Percentiles rank a stretch among this genome's conserved stretches.
These are phyloP conservation scores for Aspergillus fumigatus DNA, from an alignment of 2,329 filamentous ascomycete species.

Conservation along the genomic window DNA sequence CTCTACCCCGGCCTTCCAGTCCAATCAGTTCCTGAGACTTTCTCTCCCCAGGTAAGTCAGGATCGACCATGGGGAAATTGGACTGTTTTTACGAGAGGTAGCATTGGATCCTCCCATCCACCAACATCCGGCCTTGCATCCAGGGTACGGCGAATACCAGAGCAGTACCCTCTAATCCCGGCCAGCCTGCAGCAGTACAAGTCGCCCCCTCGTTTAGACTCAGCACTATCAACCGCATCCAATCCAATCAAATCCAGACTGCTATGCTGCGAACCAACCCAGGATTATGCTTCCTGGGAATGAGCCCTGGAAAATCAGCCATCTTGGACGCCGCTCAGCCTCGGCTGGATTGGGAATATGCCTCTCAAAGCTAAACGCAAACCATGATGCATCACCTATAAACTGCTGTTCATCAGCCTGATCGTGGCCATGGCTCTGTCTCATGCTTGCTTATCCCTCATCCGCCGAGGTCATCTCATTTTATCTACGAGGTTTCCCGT, in stretches of 20 bases:
- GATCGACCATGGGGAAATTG: slow-evolving; percentile 16
- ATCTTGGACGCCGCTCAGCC: neutral
- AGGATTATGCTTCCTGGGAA: neutral
- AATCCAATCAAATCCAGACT: neutral
- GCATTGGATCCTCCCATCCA: neutral
- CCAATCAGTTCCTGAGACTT: slow-evolving; percentile 6
- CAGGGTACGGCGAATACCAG: neutral
- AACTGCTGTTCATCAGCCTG: neutral
- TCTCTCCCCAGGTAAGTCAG: slow-evolving; percentile 3
- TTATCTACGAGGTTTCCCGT: neutral
- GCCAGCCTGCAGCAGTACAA: neutral
- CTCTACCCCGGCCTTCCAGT: neutral
- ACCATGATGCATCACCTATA: neutral
- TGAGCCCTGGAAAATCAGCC: neutral
- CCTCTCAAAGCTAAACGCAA: neutral
- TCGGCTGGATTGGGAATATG: neutral
- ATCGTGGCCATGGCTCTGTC: neutral
- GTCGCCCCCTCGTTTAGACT: neutral
- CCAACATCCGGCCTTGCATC: neutral
- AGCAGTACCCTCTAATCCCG: too few relatives aligned
- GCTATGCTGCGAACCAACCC: neutral
- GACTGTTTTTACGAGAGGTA: slow-evolving; percentile 2
- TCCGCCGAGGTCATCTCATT: neutral
- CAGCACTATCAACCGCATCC: neutral
- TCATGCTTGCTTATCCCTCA: neutral